Evolutionary conservation across 2,329 filamentous ascomycete genomes (phyloP).

Genomic region (Phoma sp.): DNA sequence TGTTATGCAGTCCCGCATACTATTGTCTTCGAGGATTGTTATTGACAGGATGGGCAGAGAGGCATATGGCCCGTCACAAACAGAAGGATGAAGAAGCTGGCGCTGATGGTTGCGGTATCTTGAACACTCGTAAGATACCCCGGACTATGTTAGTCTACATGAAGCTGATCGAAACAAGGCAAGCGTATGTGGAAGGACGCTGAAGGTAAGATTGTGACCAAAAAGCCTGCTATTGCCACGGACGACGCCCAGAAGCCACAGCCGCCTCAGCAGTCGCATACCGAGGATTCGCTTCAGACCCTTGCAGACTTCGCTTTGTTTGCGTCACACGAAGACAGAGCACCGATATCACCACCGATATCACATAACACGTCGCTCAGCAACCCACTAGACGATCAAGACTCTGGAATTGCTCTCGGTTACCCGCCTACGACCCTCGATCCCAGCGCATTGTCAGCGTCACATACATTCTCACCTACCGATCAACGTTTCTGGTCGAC

Average conservation of each 20-base stretch:
- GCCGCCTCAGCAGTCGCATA: constrained; percentile 5
- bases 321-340: constrained; percentile 26
- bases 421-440: constrained; percentile 28
- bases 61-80: constrained; percentile 62
- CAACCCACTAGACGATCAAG: constrained; percentile 39
- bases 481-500: constrained; percentile 43
- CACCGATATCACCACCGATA: constrained; percentile 45
- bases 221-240: constrained; percentile 40
- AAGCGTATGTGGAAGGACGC: constrained; percentile 64
- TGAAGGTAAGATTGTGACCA: constrained; percentile 60
- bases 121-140: constrained; percentile 55
- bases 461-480: constrained; percentile 32
- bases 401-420: constrained; percentile 31
- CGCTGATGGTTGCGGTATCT: constrained; percentile 56
- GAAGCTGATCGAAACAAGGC: background rate
- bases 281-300: constrained; percentile 23
- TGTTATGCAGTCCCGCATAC: background rate
- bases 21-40: background rate
- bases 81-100: constrained; percentile 64
- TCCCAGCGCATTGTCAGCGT: constrained; percentile 24
- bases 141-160: rapidly evolving
- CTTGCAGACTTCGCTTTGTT: constrained; percentile 32
- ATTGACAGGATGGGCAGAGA: constrained; percentile 51
- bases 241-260: constrained; percentile 16
- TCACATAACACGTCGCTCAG: constrained; percentile 38